Evolutionary conservation across 2,329 filamentous ascomycete species (phyloP), one percentile per base, ranked within the genome.

Genomic region (Ophiostoma fasciatum): DNA sequence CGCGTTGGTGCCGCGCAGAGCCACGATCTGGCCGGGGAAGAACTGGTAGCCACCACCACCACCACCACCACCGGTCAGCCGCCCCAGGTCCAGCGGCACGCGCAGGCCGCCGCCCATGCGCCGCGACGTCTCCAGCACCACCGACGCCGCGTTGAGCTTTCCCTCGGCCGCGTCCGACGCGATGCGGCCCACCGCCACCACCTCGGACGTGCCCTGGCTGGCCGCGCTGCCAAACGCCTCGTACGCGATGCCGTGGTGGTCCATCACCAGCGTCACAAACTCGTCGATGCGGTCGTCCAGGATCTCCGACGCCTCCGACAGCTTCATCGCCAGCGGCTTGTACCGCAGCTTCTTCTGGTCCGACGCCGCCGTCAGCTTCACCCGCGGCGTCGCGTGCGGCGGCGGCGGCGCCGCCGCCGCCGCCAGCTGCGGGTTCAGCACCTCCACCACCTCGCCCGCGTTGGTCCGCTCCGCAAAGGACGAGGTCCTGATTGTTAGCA

Each of bases 241-340:
- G 40, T 90, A 78, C 14, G 90, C 82, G 6, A 94, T 63, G 12
- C 71, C 64, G 55, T 93, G 73, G 45, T 85, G 66, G 38, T 78
- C 71, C 57, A 82, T 76, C 5, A 93, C 66, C 2, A 85, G 56
- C n/a, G 64, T 61, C 40, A 74, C 68, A 49, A 94, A 94, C 43
- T 87, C 84, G 48, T 96, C 85, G 61, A 98, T 94, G 48, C 85
- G 71, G 57, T 96, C 88, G 57, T 98, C 90, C 7, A 96, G 68
- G 30, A 94, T 82, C 55, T 94, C 87, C 5, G 88, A 93, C 0
- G 84, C 77, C 53, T 94, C 87, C 5, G 83, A 87, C 7, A 90
- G 66, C 51, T 94, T 93, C 85, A 96, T 94, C 3, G 83, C 80
- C 66, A 96, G 78, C 2, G 85, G 82, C 52, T 87, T 90, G 59